Conservation (phyloP, 2,329 filamentous ascomycete genomes). For the Sporothrix humicola region DNA sequence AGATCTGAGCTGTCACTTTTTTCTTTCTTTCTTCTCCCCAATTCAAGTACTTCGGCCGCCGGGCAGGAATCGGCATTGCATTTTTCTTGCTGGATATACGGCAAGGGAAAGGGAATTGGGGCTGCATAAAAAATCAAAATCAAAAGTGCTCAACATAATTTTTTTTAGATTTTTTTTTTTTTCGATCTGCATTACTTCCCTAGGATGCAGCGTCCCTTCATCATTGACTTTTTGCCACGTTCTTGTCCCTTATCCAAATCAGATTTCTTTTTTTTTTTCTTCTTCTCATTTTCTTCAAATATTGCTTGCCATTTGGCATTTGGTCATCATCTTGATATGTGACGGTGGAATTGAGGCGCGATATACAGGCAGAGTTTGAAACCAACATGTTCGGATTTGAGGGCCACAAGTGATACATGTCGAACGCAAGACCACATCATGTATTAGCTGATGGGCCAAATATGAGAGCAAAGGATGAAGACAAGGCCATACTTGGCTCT, state of each 20-base stretch:
- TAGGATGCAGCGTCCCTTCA: background rate
- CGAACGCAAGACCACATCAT: background rate
- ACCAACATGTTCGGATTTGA: background rate
- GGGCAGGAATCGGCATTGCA: background rate
- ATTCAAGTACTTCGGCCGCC: background rate
- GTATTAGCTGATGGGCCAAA: background rate
- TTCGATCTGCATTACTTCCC: background rate
- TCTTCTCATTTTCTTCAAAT: background rate
- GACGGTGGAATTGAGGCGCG: background rate
- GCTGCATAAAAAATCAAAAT: background rate
- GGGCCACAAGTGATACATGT: background rate
- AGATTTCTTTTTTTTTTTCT: background rate
- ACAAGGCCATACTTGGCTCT: background rate
- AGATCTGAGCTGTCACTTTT: slow-evolving; percentile 23
- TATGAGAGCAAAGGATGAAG: background rate
- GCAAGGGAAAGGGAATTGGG: background rate
- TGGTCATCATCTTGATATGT: background rate
- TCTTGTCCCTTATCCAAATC: background rate
- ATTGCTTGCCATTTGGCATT: too few relatives aligned
- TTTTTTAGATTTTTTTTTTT: background rate
- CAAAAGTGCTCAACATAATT: too few relatives aligned
- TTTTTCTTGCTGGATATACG: background rate
- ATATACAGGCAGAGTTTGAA: background rate
- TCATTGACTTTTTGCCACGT: background rate
- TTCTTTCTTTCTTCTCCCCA: background rate